These are phyloP conservation scores for Trichophyton schoenleinii DNA, from an alignment of 2,329 filamentous ascomycete species.

Conservation along the genomic window DNA sequence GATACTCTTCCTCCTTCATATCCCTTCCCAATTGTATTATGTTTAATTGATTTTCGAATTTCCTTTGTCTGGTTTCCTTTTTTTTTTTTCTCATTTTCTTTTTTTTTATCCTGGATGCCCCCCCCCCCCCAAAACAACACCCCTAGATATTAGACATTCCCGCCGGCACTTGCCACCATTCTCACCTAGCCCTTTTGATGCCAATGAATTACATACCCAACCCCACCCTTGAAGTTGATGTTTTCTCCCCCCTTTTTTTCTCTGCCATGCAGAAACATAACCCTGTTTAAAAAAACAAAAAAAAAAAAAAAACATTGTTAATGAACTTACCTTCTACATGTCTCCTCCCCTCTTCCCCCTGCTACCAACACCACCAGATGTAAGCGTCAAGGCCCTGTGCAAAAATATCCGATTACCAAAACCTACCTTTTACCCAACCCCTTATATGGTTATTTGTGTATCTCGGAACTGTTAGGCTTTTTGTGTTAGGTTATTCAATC, in stretches of 20 bases:
- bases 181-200: neutral
- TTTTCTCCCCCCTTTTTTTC: neutral
- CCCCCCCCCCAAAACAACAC: neutral
- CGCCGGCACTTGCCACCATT: neutral
- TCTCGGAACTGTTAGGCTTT: neutral
- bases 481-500: neutral
- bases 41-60: neutral
- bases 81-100: neutral
- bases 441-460: neutral
- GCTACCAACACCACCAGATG: neutral
- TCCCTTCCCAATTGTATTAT: neutral
- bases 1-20: neutral
- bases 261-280: neutral
- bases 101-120: no score
- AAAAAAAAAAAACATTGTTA: neutral
- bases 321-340: neutral
- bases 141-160: neutral
- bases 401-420: neutral
- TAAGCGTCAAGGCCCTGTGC: neutral
- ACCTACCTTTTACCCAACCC: neutral
- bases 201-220: neutral
- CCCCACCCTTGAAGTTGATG: neutral
- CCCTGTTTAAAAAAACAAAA: neutral
- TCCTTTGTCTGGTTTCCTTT: neutral
- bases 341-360: neutral